Conservation (phyloP, 257 asterid genomes). For the Solanum pimpinellifolium region DNA sequence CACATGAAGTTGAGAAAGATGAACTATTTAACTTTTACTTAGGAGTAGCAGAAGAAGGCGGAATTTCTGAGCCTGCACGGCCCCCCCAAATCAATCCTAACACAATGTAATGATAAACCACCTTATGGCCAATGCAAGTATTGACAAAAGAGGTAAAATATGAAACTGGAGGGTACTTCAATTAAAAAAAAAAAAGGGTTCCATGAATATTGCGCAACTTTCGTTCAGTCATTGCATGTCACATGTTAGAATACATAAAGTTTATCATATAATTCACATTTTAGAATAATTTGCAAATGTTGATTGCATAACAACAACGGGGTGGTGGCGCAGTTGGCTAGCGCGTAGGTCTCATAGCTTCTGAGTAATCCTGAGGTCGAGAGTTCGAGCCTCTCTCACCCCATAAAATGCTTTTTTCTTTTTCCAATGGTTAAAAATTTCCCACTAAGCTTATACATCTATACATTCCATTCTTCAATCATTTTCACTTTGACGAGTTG, state of each 20-base stretch:
- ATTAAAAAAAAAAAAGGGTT: not conserved
- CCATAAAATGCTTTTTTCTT: not conserved
- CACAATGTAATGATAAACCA: not conserved
- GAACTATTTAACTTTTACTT: not conserved
- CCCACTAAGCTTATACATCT: too few species aligned
- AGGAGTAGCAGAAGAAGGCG: not conserved
- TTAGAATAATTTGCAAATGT: too few species aligned
- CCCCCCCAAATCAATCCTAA: too few species aligned
- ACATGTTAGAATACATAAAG: too few species aligned
- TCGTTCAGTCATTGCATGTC: too few species aligned
- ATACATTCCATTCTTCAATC: not conserved
- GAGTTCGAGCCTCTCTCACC: constrained; percentile 97
- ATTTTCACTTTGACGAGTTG: not conserved
- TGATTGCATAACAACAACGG: constrained; percentile 4
- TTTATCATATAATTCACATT: too few species aligned
- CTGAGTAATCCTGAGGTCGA: constrained; percentile 88
- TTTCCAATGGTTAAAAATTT: too few species aligned
- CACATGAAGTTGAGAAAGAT: not conserved
- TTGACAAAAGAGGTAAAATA: not conserved
- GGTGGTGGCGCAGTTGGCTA: constrained; percentile 99
- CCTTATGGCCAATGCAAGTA: not conserved
- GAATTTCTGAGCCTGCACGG: not conserved
- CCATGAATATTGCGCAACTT: not conserved
- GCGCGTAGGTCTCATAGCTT: constrained; percentile 99
- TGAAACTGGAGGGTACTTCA: not conserved